Evolutionary conservation across 1,284 basidiomycete genomes (phyloP), one percentile per base, ranked within the genome.

Genomic region (Ceratobasidium sp.): DNA sequence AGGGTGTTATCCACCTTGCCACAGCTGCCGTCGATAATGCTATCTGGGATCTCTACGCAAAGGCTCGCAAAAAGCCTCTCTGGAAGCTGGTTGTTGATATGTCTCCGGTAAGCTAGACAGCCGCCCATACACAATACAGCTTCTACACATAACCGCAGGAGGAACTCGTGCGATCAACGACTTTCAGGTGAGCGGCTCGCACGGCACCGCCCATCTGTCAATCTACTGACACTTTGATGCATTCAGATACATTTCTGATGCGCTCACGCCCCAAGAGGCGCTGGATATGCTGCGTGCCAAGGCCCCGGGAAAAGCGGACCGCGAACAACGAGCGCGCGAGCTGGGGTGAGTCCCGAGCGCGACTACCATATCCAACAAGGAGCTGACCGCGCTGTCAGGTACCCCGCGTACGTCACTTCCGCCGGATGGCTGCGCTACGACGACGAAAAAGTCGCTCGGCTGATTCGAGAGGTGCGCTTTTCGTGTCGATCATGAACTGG

Each of bases 401-500:
- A 97, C 82, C 95, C 95, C 28, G 94, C 95, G 35, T 98, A 98
- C 81, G 93, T 98, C 41, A 98, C 96, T 18, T 94, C 91, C 9
- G 95, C 93, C 28, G 96, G 95, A 64, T 96, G 95, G 94, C 87
- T 95, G 28, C 92, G 89, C 3, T 98, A 98, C 84, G 88, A 87
- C 35, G 95, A 98, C 79, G 95, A 95, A 79, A 98, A 98, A 81
- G 89, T 98, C 57, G 87, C 89, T 2, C 87, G 89, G 21, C 86
- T 98, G 69, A 97, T 94, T 1, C 90, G 90, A 78, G 92, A 94
- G 55, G 55, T 58, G 41, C 35, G 55, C 55, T 58, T 41, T 54
- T 54, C 16, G 16, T 18, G 55, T 11, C 32, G 11, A 11, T 18
- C n/a, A 44, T 23, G n/a, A 21, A 26, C 21, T 11, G 18, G 35